Base-by-base conservation (phyloP, 179 eudicot genomes). In the Beta corolliflora region DNA sequence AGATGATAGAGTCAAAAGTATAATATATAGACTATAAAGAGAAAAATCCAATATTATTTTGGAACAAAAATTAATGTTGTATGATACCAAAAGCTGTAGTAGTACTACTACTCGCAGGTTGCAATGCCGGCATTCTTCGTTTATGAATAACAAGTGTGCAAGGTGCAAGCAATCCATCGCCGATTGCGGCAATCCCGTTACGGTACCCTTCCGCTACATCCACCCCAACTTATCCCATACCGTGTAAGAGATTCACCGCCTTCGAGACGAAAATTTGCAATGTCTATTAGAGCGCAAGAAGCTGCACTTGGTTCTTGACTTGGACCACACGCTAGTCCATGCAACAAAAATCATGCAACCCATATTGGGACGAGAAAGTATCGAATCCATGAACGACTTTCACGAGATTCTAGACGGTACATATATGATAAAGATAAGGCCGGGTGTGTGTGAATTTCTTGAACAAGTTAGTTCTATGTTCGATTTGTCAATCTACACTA, bases 241-340 rank as follows among this genome's bases (percentile, higher is more conserved):
- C n/a, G 0, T 0, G 0, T 55, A 41, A 69, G 66, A 29, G 46
- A 53, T 77, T 16, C 7, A 52, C 12, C 25, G 50, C 23, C 14
- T 19, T 63, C 82, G 78, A 18, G 72, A 80, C 23, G n/a, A 44
- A 7, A 67, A 73, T 55, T 63, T 73, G n/a, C 25, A 13, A n/a
- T 10, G 64, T 44, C 55, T 80, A 4, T 4, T 73, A 0, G 7
- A 19, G 9, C 63, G 71, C 8, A 80, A 53, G 73, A 80, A 80
- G 61, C 78, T 80, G 3, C 78, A 80, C 64, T 73, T 80, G 18
- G 5, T 73, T 0, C 78, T 80, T 11, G 82, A 80, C 21, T 73
- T 80, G 16, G 82, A 80, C 23, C 78, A 80, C 25, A 73, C 82
- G 0, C 14, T 80, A 18, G 9, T 71, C 29, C 55, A 71, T 48